Percentiles rank a stretch among this genome's conserved stretches.
These are phyloP conservation scores for Passiflora organensis DNA, from an alignment of 345 rosid genomes.

Conservation along the genomic window DNA sequence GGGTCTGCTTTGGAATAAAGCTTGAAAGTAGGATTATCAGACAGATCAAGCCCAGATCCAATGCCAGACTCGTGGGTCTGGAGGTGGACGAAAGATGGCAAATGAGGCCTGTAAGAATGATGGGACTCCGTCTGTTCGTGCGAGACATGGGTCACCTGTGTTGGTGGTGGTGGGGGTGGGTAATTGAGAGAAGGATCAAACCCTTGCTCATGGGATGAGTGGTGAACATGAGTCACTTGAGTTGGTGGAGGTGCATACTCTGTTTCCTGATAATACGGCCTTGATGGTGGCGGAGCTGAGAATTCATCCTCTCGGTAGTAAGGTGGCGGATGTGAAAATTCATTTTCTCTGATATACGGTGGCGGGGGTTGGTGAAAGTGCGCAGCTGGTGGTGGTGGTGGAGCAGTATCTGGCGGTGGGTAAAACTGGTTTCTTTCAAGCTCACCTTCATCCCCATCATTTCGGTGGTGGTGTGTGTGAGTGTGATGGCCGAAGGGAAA, in stretches of 20 bases:
- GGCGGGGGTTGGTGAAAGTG: slow-evolving; percentile 23
- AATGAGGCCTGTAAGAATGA: slow-evolving; percentile 31
- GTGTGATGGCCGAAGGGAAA: slow-evolving; percentile 34
- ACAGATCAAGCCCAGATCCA: slow-evolving; percentile 30
- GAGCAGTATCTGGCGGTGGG: too few relatives aligned
- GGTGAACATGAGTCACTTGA: slow-evolving; percentile 11
- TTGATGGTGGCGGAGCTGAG: slow-evolving; percentile 24
- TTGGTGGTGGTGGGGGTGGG: slow-evolving; percentile 32
- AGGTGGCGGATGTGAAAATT: slow-evolving; percentile 21
- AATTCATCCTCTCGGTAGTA: slow-evolving; percentile 12
- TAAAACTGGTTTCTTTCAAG: slow-evolving; percentile 15
- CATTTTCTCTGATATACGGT: slow-evolving; percentile 10
- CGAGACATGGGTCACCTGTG: slow-evolving; percentile 44
- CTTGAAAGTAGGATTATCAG: slow-evolving; percentile 43
- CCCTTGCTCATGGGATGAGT: slow-evolving; percentile 14
- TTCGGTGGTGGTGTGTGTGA: slow-evolving; percentile 27
- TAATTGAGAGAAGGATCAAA: slow-evolving; percentile 2
- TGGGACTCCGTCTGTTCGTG: slow-evolving; percentile 29
- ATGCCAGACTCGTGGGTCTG: slow-evolving; percentile 25
- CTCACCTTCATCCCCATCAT: slow-evolving; percentile 27
- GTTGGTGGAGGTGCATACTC: slow-evolving; percentile 21
- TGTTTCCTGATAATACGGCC: slow-evolving; percentile 7
- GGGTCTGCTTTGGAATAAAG: slow-evolving; percentile 65
- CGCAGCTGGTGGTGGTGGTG: slow-evolving; percentile 28
- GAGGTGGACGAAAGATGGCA: slow-evolving; percentile 36